phyloP scores from a whole-genome alignment of 2,329 filamentous ascomycete species.

The Curvularia eragrostidis region DNA sequence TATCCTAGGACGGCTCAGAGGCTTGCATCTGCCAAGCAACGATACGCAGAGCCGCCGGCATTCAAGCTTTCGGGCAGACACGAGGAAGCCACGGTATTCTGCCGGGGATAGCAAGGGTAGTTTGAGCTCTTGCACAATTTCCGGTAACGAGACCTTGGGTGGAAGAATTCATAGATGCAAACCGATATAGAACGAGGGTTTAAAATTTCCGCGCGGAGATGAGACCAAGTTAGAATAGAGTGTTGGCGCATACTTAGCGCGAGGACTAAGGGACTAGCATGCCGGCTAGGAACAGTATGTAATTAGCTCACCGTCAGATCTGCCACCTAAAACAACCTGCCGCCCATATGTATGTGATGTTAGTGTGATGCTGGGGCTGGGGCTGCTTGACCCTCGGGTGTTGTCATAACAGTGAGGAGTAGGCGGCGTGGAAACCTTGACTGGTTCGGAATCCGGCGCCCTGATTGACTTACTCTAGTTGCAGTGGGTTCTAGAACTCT shows the following conservation, averaged over 20 bases:
- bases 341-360: slow-evolving; percentile 1
- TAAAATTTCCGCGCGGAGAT: slow-evolving; percentile 29
- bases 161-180: slow-evolving; percentile 15
- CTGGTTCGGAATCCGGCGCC: slow-evolving; percentile 28
- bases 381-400: slow-evolving; percentile 13
- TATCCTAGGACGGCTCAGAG: not conserved
- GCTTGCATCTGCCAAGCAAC: not conserved
- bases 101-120: slow-evolving; percentile 28
- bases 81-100: slow-evolving; percentile 11
- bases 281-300: slow-evolving; percentile 20
- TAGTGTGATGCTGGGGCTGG: slow-evolving; percentile 10
- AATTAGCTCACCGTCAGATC: slow-evolving; percentile 21
- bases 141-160: slow-evolving; percentile 16
- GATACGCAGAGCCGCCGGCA: slow-evolving; percentile 29
- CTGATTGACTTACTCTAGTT: slow-evolving; percentile 20
- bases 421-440: slow-evolving; percentile 32
- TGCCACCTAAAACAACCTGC: slow-evolving; percentile 30
- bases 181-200: slow-evolving; percentile 24
- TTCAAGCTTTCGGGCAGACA: slow-evolving; percentile 21
- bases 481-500: slow-evolving; percentile 25
- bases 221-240: slow-evolving; percentile 42
- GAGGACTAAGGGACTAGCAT: slow-evolving; percentile 26
- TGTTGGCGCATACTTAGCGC: slow-evolving; percentile 38
- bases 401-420: slow-evolving; percentile 19
- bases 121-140: slow-evolving; percentile 25